A percentile compares a stretch with the other conserved stretches of the same genome.
Conservation (phyloP, 306 rosid species). For the Cicer judaicum region DNA sequence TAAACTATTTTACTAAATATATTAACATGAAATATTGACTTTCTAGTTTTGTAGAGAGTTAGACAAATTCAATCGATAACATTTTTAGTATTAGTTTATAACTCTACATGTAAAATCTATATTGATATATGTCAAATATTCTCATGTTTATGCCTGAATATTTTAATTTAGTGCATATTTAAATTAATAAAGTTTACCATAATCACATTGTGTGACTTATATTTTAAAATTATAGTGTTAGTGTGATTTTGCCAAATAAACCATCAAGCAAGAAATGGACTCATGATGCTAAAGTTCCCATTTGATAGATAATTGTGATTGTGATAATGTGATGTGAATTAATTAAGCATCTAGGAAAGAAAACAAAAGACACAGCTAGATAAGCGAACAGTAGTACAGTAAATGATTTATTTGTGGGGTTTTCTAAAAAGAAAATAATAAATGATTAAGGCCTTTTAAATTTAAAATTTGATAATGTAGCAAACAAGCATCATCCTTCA, state of each 20-base stretch:
- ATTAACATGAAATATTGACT: slow-evolving; percentile 41
- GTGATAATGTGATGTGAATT: slow-evolving; percentile 31
- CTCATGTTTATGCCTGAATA: slow-evolving; percentile 34
- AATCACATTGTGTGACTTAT: too few relatives aligned
- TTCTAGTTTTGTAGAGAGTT: slow-evolving; percentile 24
- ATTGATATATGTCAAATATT: slow-evolving; percentile 9
- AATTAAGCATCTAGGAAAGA: slow-evolving; percentile 18
- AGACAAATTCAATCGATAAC: slow-evolving; percentile 12
- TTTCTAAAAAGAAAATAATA: slow-evolving; percentile 1
- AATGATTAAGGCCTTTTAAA: slow-evolving; percentile 37
- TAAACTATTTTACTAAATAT: slow-evolving; percentile 38
- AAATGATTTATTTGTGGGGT: not conserved
- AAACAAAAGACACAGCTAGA: slow-evolving; percentile 48
- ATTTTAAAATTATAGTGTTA: too few relatives aligned
- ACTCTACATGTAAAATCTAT: slow-evolving; percentile 41
- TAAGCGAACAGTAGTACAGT: not conserved
- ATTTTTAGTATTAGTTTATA: not conserved
- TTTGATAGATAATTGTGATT: slow-evolving; percentile 5
- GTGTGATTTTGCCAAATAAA: too few relatives aligned
- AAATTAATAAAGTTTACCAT: too few relatives aligned
- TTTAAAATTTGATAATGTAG: slow-evolving; percentile 12
- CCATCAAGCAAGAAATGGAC: too few relatives aligned
- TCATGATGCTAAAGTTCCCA: not conserved
- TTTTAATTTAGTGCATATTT: not conserved
- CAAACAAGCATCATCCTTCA: slow-evolving; percentile 47